Evolutionary conservation across 2,329 filamentous ascomycete species (phyloP), one percentile per base, ranked within the genome.

Genomic region (Fonsecaea erecta): DNA sequence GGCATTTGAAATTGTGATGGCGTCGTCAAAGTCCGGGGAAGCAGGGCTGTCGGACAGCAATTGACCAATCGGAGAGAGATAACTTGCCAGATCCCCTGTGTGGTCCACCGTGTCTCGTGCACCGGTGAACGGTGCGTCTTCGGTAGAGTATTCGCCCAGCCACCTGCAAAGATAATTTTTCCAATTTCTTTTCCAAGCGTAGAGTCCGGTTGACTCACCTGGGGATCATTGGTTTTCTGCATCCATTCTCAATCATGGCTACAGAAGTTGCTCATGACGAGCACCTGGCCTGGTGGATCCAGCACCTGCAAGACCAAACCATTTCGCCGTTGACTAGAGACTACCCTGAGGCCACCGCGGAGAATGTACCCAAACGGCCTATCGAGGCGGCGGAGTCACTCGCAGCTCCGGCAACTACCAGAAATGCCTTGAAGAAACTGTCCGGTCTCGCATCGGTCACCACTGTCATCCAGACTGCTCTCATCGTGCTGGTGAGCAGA

Each of bases 341-440:
- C 68, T 80, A 80, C 73, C 78, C 78, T 65, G 78, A 78, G 68
- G 71, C 72, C 30, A 51, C 64, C n/a, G 66, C 69, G 0, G 71
- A 71, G 52, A 77, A 79, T 68, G 71, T 71, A 58, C 71, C 72
- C 56, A 75, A 76, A 67, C 56, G 71, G 56, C 72, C 75, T 59
- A 80, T 80, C 68, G 78, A 80, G 69, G 78, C 78, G 35, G 78
- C 79, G 43, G 78, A 80, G 68, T 76, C 77, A 18, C 69, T 81
- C 14, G 74, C 74, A 35, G 73, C 80, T 21, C 72, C 78, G 1
- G 72, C 74, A 48, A 73, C 75, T 30, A 73, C 76, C 3, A 73
- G 76, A 63, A 71, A 74, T 46, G 77, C 77, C 16, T 60, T 82
- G 52, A 71, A 79, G 64, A 78, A 77, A 64, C 68, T 81, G 65